Conservation (phyloP, 257 asterid genomes). For the Dorcoceras hygrometricum region DNA sequence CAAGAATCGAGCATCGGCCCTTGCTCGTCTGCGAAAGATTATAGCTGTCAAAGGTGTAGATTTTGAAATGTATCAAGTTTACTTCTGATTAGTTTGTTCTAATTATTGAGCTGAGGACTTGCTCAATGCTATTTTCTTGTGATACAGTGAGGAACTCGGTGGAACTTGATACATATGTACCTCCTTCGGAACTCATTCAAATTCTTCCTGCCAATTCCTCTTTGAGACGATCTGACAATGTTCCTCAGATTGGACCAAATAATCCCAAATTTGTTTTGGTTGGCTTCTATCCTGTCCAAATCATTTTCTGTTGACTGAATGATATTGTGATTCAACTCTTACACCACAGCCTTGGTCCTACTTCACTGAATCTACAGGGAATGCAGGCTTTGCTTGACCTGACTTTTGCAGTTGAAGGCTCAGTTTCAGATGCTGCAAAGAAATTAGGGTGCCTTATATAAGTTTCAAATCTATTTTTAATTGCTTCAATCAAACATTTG, state of each 20-base stretch:
- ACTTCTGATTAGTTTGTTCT: conserved; percentile 8
- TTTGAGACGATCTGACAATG: conserved; percentile 57
- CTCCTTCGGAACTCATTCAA: conserved; percentile 89
- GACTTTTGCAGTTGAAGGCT: conserved; percentile 74
- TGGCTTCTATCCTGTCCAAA: conserved; percentile 25
- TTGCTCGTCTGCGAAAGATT: conserved; percentile 64
- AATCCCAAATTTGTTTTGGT: conserved; percentile 79
- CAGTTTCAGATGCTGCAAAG: conserved; percentile 83
- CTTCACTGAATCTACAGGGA: conserved; percentile 49
- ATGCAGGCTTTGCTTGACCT: conserved; percentile 95
- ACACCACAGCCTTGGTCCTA: not conserved
- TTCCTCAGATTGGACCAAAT: conserved; percentile 88
- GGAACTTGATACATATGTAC: conserved; percentile 69
- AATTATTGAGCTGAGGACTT: conserved; percentile 6
- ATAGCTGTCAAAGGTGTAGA: conserved; percentile 78
- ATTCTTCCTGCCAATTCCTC: conserved; percentile 84
- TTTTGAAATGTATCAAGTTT: conserved; percentile 1
- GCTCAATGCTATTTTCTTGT: conserved; percentile 22
- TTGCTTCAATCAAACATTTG: conserved; percentile 13
- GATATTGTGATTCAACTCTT: conserved; percentile 12
- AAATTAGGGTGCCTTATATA: conserved; percentile 63
- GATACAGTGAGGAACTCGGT: conserved; percentile 67
- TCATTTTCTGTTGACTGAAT: conserved; percentile 8
- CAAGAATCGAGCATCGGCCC: conserved; percentile 45
- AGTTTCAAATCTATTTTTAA: conserved; percentile 4